Evolutionary conservation across 2,329 filamentous ascomycete species (phyloP).

Genomic region (Calonectria pteridis): DNA sequence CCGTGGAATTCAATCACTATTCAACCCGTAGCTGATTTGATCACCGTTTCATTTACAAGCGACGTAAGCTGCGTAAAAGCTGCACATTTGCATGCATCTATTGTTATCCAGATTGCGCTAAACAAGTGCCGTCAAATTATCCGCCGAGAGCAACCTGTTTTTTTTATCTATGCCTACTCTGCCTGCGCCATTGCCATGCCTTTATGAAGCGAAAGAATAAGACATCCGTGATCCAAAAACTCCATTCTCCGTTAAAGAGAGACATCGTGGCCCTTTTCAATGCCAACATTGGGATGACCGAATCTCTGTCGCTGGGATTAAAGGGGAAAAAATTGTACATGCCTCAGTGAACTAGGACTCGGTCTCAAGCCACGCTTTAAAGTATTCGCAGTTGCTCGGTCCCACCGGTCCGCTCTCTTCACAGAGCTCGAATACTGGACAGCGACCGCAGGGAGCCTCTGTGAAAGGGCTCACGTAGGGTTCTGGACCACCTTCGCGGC

Average conservation of each 20-base stretch:
- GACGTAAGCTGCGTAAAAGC: neutral
- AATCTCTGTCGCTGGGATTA: neutral
- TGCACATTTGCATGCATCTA: neutral
- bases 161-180: conserved; percentile 24
- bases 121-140: neutral
- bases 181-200: conserved; percentile 42
- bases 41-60: neutral
- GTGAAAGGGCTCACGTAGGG: conserved; percentile 79
- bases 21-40: neutral
- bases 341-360: conserved; percentile 33
- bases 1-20: neutral
- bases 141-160: conserved; percentile 1
- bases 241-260: conserved; percentile 34
- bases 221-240: conserved; percentile 35
- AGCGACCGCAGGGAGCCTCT: conserved; percentile 90
- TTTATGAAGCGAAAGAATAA: conserved; percentile 29
- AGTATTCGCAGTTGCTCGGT: conserved; percentile 92
- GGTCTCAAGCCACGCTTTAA: conserved; percentile 81
- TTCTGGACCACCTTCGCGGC: conserved; percentile 55
- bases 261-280: neutral
- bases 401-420: conserved; percentile 92
- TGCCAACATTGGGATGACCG: neutral
- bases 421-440: conserved; percentile 94
- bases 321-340: neutral
- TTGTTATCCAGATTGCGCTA: neutral